Conservation (phyloP, 352 stramenopile genomes). For the Phytophthora chlamydospora region DNA sequence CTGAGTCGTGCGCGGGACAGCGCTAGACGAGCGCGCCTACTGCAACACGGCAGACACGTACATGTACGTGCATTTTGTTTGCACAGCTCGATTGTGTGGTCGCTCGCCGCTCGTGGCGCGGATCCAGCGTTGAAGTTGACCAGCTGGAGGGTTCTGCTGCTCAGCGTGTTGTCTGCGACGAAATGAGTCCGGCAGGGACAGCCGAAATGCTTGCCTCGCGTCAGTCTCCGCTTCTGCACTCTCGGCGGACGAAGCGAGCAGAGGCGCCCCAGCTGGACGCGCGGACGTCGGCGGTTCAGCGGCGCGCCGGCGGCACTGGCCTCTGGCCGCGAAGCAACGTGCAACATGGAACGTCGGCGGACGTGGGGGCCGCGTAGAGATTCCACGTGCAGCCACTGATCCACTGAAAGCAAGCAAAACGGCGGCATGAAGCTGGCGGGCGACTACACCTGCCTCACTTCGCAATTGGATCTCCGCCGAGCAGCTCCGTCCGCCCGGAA, state of each 20-base stretch:
- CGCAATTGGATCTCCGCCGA: conserved; percentile 32
- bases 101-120: not conserved
- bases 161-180: conserved; percentile 1
- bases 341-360: conserved; percentile 26
- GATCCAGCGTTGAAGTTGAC: conserved; percentile 29
- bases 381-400: conserved; percentile 9
- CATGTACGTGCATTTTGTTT: too few relatives aligned
- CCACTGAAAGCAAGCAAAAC: conserved; percentile 23
- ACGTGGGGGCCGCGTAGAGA: not conserved
- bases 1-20: too few relatives aligned
- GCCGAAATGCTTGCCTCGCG: conserved; percentile 29
- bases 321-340: conserved; percentile 24
- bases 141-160: conserved; percentile 23
- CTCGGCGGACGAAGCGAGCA: conserved; percentile 19
- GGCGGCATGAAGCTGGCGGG: conserved; percentile 5
- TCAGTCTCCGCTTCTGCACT: conserved; percentile 13
- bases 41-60: too few relatives aligned
- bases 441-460: conserved; percentile 21
- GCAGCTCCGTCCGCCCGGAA: conserved; percentile 6
- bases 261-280: conserved; percentile 15
- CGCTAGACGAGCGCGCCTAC: too few relatives aligned
- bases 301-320: conserved; percentile 12
- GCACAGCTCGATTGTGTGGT: too few relatives aligned
- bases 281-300: conserved; percentile 18
- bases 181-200: conserved; percentile 27